Evolutionary conservation across 2,329 filamentous ascomycete genomes (phyloP).

Genomic region (Madurella fahalii): DNA sequence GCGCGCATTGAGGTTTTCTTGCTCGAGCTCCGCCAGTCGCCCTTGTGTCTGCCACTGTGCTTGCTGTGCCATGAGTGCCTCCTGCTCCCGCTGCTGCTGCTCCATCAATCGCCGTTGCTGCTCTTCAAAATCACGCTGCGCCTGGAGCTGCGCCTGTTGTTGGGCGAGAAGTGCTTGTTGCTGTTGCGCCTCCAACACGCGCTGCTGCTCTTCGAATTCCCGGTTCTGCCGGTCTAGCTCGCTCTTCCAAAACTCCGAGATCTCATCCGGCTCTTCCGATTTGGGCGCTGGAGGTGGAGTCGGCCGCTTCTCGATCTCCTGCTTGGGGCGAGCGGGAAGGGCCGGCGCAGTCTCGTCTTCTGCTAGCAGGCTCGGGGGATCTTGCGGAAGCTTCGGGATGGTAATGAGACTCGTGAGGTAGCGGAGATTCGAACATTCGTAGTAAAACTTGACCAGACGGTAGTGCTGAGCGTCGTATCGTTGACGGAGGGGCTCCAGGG

Average conservation of each 20-base stretch:
- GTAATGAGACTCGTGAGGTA: constrained; percentile 96
- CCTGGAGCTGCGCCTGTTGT: constrained; percentile 75
- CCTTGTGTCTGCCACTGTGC: constrained; percentile 92
- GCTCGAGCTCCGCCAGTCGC: constrained; percentile 89
- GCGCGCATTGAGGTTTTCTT: constrained; percentile 88
- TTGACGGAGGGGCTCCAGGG: constrained; percentile 78
- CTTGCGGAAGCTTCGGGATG: constrained; percentile 90
- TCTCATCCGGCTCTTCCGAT: constrained; percentile 82
- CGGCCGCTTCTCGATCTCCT: constrained; percentile 64
- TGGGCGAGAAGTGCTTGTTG: constrained; percentile 76
- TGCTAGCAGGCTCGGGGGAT: constrained; percentile 81
- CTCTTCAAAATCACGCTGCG: constrained; percentile 93
- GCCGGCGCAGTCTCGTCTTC: constrained; percentile 83
- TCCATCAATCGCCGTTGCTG: constrained; percentile 84
- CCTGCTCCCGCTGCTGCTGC: constrained; percentile 85
- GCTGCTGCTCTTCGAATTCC: constrained; percentile 92
- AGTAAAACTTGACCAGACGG: constrained; percentile 95
- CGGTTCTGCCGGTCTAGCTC: constrained; percentile 88
- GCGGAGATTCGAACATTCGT: constrained; percentile 95
- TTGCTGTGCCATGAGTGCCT: constrained; percentile 83
- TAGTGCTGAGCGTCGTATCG: constrained; percentile 96
- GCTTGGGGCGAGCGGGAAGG: constrained; percentile 75
- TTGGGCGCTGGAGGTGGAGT: constrained; percentile 65
- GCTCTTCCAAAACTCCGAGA: constrained; percentile 96
- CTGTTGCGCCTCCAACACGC: constrained; percentile 80